Conservation (phyloP, 805 yeast species). For the Pichia heedii region DNA sequence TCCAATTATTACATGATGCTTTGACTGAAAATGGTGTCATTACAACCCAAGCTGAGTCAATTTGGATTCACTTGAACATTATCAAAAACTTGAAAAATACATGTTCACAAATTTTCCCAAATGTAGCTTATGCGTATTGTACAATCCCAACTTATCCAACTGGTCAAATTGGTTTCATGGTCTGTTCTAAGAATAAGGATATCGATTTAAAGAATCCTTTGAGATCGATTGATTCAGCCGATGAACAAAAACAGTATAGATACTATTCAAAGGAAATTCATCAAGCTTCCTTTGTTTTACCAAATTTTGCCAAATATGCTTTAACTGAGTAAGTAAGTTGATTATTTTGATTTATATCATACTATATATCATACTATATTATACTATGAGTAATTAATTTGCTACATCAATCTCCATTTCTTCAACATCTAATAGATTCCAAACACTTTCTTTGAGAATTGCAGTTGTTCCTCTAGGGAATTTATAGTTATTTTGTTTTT, state of each 20-base stretch:
- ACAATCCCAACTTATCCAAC: conserved; percentile 96
- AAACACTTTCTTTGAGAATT: conserved; percentile 58
- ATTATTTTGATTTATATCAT: background rate
- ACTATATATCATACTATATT: conserved; percentile 14
- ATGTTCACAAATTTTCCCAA: conserved; percentile 81
- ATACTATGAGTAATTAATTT: conserved; percentile 14
- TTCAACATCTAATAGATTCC: conserved; percentile 57
- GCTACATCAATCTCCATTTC: conserved; percentile 39
- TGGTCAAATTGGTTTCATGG: conserved; percentile 98
- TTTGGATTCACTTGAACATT: conserved; percentile 85
- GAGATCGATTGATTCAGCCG: conserved; percentile 52
- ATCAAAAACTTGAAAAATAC: conserved; percentile 75
- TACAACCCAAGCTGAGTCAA: conserved; percentile 92
- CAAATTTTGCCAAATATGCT: conserved; percentile 70
- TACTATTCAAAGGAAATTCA: conserved; percentile 84
- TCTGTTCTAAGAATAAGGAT: conserved; percentile 67
- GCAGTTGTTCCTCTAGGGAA: conserved; percentile 94
- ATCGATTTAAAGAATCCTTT: conserved; percentile 62
- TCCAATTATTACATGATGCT: conserved; percentile 75
- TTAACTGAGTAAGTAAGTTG: conserved; percentile 11
- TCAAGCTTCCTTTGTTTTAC: conserved; percentile 82
- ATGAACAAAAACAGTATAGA: conserved; percentile 56
- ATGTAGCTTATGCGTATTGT: conserved; percentile 83
- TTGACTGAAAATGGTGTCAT: conserved; percentile 85
- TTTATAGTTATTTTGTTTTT: conserved; percentile 74